Evolutionary conservation across 495 filamentous ascomycete species (phyloP).

Genomic region (Neurospora sp.): DNA sequence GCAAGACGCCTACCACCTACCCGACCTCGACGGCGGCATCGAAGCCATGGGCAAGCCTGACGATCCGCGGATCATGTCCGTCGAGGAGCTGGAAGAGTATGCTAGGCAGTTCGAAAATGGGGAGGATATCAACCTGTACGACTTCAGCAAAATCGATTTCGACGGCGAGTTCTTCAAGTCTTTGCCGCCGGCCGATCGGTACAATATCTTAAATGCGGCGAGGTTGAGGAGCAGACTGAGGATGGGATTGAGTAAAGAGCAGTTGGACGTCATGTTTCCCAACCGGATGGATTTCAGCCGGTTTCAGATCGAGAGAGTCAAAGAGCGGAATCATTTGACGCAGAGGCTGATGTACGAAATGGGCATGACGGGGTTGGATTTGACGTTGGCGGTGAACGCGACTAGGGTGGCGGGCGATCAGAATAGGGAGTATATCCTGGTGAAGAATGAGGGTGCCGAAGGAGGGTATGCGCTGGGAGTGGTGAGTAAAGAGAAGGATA

Average conservation of each 20-base stretch:
- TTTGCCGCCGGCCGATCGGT: constrained; percentile 80
- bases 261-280: constrained; percentile 91
- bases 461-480: constrained; percentile 97
- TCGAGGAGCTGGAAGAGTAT: constrained; percentile 88
- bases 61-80: constrained; percentile 89
- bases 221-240: constrained; percentile 73
- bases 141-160: constrained; percentile 98
- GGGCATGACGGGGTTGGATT: constrained; percentile 71
- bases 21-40: constrained; percentile 65
- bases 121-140: constrained; percentile 95
- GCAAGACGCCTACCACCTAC: constrained; percentile 89
- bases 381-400: constrained; percentile 49
- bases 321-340: constrained; percentile 87
- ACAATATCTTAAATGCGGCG: constrained; percentile 94
- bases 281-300: constrained; percentile 94
- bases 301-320: constrained; percentile 92
- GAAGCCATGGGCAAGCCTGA: constrained; percentile 80
- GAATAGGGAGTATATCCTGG: constrained; percentile 86
- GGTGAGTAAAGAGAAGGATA: constrained; percentile 67
- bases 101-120: constrained; percentile 83
- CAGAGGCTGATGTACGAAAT: constrained; percentile 92
- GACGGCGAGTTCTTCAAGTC: constrained; percentile 87
- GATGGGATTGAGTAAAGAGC: constrained; percentile 95
- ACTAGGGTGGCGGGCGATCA: constrained; percentile 75
- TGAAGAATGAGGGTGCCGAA: constrained; percentile 88